Percentiles rank a stretch among this genome's conserved stretches.
Evolutionary conservation across 1,139 yeast genomes (phyloP).

Genomic region (Keqinozyma sinolaborantium): DNA sequence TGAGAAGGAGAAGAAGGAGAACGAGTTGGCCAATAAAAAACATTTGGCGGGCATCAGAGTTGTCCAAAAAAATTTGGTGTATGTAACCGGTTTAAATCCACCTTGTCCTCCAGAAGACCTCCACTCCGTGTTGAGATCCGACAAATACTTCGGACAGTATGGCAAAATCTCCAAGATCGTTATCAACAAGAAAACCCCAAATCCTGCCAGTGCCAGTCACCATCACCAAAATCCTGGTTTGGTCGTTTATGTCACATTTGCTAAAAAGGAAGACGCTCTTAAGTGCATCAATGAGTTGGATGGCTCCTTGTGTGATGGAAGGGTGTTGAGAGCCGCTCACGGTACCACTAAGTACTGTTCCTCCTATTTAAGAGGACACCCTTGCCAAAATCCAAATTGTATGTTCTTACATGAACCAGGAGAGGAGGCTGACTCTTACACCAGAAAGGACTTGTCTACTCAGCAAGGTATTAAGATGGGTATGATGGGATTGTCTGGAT

Average conservation of each 20-base stretch:
- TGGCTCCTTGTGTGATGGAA: slow-evolving; percentile 91
- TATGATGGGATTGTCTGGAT: slow-evolving; percentile 28
- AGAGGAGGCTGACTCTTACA: slow-evolving; percentile 96
- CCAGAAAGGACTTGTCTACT: slow-evolving; percentile 87
- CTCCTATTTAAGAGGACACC: slow-evolving; percentile 88
- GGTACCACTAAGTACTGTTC: slow-evolving; percentile 99
- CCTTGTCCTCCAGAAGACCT: slow-evolving; percentile 87
- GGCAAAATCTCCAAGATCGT: slow-evolving; percentile 95
- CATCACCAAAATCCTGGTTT: slow-evolving; percentile 68
- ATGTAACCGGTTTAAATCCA: slow-evolving; percentile 94
- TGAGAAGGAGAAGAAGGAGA: slow-evolving; percentile 90
- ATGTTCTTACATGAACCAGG: slow-evolving; percentile 99
- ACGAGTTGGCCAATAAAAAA: slow-evolving; percentile 83
- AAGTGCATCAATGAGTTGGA: slow-evolving; percentile 91
- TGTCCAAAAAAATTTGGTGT: slow-evolving; percentile 94
- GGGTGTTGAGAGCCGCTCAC: slow-evolving; percentile 85
- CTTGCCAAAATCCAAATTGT: slow-evolving; percentile 98
- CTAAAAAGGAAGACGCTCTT: slow-evolving; percentile 91
- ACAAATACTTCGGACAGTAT: slow-evolving; percentile 95
- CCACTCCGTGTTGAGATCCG: slow-evolving; percentile 79
- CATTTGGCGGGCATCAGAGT: slow-evolving; percentile 97
- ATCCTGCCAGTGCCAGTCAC: slow-evolving; percentile 24
- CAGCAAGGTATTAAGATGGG: slow-evolving; percentile 70
- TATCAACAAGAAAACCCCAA: slow-evolving; percentile 74
- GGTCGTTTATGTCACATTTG: slow-evolving; percentile 94